Percentiles rank a stretch among this genome's conserved stretches.
Conservation (phyloP, 2,329 filamentous ascomycete species). For the Colletotrichum graminicola region DNA sequence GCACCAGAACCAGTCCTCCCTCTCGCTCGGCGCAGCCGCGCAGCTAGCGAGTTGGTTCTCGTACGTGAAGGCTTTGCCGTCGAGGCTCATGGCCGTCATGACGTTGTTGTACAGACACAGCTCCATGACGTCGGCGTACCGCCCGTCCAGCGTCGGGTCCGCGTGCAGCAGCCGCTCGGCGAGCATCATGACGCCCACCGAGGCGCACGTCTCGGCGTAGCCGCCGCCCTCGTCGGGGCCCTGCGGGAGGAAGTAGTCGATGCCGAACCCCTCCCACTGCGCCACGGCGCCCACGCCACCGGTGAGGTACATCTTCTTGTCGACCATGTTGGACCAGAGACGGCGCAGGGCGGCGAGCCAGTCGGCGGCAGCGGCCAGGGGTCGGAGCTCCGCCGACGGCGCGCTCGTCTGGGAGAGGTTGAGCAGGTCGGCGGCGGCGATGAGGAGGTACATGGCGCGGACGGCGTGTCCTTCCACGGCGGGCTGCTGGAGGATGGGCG, state of each 20-base stretch:
- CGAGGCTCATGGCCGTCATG: slow-evolving; percentile 67
- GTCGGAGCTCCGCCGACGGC: slow-evolving; percentile 13
- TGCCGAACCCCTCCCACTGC: slow-evolving; percentile 72
- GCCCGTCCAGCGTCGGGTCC: slow-evolving; percentile 58
- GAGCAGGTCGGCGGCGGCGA: slow-evolving; percentile 67
- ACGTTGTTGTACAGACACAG: slow-evolving; percentile 71
- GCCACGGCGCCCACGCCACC: slow-evolving; percentile 70
- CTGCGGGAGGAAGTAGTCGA: slow-evolving; percentile 70
- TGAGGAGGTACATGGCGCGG: slow-evolving; percentile 71
- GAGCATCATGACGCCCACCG: slow-evolving; percentile 71
- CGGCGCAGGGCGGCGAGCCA: slow-evolving; percentile 57
- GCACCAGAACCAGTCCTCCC: slow-evolving; percentile 69
- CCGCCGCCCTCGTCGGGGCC: slow-evolving; percentile 71
- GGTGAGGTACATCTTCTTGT: slow-evolving; percentile 72
- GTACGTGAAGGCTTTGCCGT: slow-evolving; percentile 71
- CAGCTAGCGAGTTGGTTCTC: slow-evolving; percentile 71
- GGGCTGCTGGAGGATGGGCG: slow-evolving; percentile 65
- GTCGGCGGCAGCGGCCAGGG: slow-evolving; percentile 45
- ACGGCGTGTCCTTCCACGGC: slow-evolving; percentile 71
- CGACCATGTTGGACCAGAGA: slow-evolving; percentile 71
- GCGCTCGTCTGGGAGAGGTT: slow-evolving; percentile 51
- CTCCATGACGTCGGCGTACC: slow-evolving; percentile 71
- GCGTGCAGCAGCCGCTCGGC: slow-evolving; percentile 67
- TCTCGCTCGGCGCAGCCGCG: slow-evolving; percentile 60
- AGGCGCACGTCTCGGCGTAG: slow-evolving; percentile 72